These are phyloP conservation scores for Podaxis pistillaris DNA, from an alignment of 768 basidiomycete species.

Conservation along the genomic window DNA sequence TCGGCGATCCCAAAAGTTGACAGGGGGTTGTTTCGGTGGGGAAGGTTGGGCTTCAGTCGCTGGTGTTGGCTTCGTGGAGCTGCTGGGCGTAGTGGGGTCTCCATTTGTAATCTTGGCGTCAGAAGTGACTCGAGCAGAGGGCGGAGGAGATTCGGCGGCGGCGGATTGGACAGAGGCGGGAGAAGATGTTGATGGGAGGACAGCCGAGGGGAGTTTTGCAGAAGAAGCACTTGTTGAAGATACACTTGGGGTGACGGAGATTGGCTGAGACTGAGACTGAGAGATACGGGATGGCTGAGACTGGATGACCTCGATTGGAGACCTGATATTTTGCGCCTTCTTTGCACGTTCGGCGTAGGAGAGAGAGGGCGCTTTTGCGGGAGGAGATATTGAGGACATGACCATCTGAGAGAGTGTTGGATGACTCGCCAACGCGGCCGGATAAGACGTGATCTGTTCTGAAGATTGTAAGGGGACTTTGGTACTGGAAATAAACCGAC, in stretches of 20 bases:
- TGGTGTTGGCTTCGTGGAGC: constrained; percentile 14
- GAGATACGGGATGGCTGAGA: not conserved
- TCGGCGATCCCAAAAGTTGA: constrained; percentile 26
- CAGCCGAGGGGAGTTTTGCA: constrained; percentile 13
- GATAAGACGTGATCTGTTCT: constrained; percentile 10
- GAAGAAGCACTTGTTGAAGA: constrained; percentile 2
- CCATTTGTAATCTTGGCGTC: not conserved
- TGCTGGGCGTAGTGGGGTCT: not conserved
- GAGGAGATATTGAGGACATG: constrained; percentile 20
- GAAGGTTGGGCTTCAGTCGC: not conserved
- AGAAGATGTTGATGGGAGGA: constrained; percentile 6
- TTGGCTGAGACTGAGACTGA: constrained; percentile 16
- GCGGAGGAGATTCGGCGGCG: not conserved
- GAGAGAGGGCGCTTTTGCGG: constrained; percentile 33
- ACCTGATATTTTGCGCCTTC: constrained; percentile 40
- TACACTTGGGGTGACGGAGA: constrained; percentile 8
- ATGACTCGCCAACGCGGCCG: constrained; percentile 13
- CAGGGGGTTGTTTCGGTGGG: constrained; percentile 15
- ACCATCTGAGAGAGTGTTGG: constrained; percentile 19
- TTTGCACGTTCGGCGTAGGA: constrained; percentile 60
- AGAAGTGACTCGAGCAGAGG: not conserved
- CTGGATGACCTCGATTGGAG: constrained; percentile 18
- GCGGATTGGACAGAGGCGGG: not conserved
- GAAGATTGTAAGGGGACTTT: not conserved
- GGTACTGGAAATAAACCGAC: not conserved